Percentiles rank a stretch among this genome's conserved stretches.
These are phyloP conservation scores for Suhomyces atakaporum DNA, from an alignment of 1,139 yeast genomes.

Conservation along the genomic window DNA sequence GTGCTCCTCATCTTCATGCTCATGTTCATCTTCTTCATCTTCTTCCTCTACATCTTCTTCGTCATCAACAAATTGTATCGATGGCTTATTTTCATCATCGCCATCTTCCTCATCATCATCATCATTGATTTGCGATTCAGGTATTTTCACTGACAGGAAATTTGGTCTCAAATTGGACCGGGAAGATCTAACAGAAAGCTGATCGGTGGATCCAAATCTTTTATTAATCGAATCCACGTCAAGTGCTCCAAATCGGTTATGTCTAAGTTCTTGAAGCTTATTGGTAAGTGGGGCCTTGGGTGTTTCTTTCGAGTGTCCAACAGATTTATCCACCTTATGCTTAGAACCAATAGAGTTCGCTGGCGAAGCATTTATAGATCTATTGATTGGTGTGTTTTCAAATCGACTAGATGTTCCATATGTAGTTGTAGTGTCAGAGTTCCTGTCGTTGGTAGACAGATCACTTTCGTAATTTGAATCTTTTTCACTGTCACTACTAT, in stretches of 20 bases:
- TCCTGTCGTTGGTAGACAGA: not conserved
- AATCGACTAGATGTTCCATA: not conserved
- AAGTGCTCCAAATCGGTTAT: constrained; percentile 4
- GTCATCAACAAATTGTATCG: constrained; percentile 33
- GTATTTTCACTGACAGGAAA: constrained; percentile 77
- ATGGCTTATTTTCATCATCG: constrained; percentile 23
- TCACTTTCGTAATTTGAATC: constrained; percentile 22
- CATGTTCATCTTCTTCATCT: constrained; percentile 15
- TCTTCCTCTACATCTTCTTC: constrained; percentile 17
- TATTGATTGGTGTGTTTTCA: constrained; percentile 1
- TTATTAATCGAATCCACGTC: constrained; percentile 2
- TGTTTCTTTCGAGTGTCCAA: not conserved
- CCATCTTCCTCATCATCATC: constrained; percentile 57
- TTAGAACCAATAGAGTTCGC: not conserved
- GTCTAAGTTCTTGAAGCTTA: constrained; percentile 6
- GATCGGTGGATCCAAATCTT: constrained; percentile 18
- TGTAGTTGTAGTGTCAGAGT: not conserved
- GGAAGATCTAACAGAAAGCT: constrained; percentile 35
- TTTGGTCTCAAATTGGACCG: constrained; percentile 57
- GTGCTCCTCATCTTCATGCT: constrained; percentile 18
- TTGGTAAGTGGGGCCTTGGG: constrained; percentile 1
- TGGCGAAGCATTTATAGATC: constrained; percentile 3
- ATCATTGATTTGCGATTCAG: constrained; percentile 68
- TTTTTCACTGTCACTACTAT: constrained; percentile 32
- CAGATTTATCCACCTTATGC: not conserved